Conservation (phyloP, 441 rosid genomes). For the Brassica balearica region DNA sequence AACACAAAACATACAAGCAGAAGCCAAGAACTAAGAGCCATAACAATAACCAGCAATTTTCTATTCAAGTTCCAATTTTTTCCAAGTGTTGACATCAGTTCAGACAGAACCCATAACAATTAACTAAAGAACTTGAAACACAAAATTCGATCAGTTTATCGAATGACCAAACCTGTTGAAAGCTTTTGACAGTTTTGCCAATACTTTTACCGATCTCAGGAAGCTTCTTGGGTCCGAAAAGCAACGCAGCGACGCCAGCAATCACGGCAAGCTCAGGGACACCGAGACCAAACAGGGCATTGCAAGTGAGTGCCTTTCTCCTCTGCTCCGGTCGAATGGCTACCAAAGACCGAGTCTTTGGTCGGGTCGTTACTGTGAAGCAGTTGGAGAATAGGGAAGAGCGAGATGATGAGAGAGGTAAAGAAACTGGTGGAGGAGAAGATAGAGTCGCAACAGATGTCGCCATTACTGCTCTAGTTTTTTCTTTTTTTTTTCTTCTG, state of each 20-base stretch:
- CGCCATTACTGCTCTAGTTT: conserved; percentile 54
- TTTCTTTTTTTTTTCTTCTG: too few relatives aligned
- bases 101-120: too few relatives aligned
- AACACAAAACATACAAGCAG: not conserved
- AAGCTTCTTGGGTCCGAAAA: conserved; percentile 95
- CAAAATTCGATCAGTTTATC: not conserved
- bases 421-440: conserved; percentile 48
- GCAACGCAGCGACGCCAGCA: conserved; percentile 93
- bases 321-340: conserved; percentile 40
- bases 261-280: conserved; percentile 97
- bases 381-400: conserved; percentile 44
- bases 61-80: too few relatives aligned
- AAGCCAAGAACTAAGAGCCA: not conserved
- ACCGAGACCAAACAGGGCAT: conserved; percentile 92
- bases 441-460: conserved; percentile 61
- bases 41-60: too few relatives aligned
- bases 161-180: conserved; percentile 72
- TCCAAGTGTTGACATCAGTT: too few relatives aligned
- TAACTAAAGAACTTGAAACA: too few relatives aligned
- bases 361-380: conserved; percentile 41
- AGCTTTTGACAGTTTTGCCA: conserved; percentile 94
- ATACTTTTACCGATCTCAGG: conserved; percentile 95
- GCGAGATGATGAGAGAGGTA: conserved; percentile 52
- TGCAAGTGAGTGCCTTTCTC: conserved; percentile 65
- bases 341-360: conserved; percentile 41